Percentiles rank a stretch among this genome's conserved stretches.
These are phyloP conservation scores for Tolypocladium capitatum DNA, from an alignment of 2,329 filamentous ascomycete species.

Conservation along the genomic window DNA sequence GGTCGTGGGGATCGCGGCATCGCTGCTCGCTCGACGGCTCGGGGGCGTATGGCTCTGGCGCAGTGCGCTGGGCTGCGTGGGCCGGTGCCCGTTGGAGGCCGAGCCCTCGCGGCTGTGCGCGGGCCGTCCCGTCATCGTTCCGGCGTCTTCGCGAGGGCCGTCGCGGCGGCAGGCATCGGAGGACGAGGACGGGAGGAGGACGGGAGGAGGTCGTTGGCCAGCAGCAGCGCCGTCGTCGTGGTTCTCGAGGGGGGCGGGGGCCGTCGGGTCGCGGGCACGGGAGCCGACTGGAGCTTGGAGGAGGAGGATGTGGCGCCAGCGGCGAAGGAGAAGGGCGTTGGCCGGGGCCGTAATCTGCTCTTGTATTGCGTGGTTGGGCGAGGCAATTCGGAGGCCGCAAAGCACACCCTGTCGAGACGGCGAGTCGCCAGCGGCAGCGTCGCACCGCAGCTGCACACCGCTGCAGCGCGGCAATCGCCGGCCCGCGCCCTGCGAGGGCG, in stretches of 20 bases:
- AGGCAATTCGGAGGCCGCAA: background rate
- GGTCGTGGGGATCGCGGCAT: slow-evolving; percentile 1
- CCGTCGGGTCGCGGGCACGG: too few relatives aligned
- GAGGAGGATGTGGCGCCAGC: too few relatives aligned
- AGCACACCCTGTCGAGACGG: background rate
- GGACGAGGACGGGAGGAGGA: background rate
- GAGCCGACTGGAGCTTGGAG: too few relatives aligned
- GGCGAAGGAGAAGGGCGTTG: too few relatives aligned
- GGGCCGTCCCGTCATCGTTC: slow-evolving; percentile 13
- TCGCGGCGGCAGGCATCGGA: background rate
- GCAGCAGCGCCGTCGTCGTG: too few relatives aligned
- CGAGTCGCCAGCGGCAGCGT: background rate
- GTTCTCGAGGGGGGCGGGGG: too few relatives aligned
- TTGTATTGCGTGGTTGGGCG: too few relatives aligned
- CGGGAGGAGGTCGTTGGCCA: background rate
- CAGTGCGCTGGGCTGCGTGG: slow-evolving; percentile 30
- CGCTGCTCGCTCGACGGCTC: slow-evolving; percentile 9
- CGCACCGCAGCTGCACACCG: background rate
- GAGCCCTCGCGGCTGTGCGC: slow-evolving; percentile 16
- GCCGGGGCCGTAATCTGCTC: too few relatives aligned
- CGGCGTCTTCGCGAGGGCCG: background rate
- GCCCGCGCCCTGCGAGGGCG: background rate
- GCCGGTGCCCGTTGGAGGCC: slow-evolving; percentile 18
- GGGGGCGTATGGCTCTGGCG: slow-evolving; percentile 29
- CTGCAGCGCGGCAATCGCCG: background rate